Evolutionary conservation across 441 rosid genomes (phyloP), one percentile per base, ranked within the genome.

Genomic region (Eugenia klotzschiana): DNA sequence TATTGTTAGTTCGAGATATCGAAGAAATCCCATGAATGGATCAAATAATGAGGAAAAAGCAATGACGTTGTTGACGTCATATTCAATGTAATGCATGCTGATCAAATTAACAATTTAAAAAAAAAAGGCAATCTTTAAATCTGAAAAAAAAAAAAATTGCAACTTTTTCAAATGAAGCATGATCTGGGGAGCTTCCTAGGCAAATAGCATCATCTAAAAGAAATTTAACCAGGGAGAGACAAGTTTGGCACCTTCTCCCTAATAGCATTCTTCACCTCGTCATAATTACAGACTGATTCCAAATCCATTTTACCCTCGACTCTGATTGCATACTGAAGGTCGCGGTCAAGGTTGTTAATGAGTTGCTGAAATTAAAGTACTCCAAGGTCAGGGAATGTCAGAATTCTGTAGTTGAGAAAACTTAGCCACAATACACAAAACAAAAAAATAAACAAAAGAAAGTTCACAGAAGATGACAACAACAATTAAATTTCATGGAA

Each of bases 221-320:
- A 64, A 22, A 64, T 64, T 64, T 64, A 18, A 64, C 22, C 77
- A 33, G 77, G 46, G 37, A 33, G 77, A 64, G 46, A 64, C 46
- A 33, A 64, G 46, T 14, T 46, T 41, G 84, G 86, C 89, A 97
- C 99, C 98, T 94, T 97, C 87, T 92, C 90, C 88, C 84, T 81
- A 84, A 97, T 97, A 81, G 91, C 89, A 79, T 89, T 92, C 92
- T 92, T 97, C 89, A 97, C 98, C 85, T 93, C 97, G 84, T 95
- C 93, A 88, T 97, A 97, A 89, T 97, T 95, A 83, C 94, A 89
- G 85, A 97, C 90, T 43, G 94, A 88, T 88, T 93, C 97, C 92
- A 90, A 85, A 80, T 91, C 95, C 99, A 93, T 92, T 92, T 96
- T 96, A 52, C 98, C 98, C 95, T 95, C 99, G 20, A 95, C 99